A percentile compares a stretch with the other conserved stretches of the same genome.
phyloP scores from a whole-genome alignment of 768 basidiomycete species.

The Cyclocybe cylindracea region DNA sequence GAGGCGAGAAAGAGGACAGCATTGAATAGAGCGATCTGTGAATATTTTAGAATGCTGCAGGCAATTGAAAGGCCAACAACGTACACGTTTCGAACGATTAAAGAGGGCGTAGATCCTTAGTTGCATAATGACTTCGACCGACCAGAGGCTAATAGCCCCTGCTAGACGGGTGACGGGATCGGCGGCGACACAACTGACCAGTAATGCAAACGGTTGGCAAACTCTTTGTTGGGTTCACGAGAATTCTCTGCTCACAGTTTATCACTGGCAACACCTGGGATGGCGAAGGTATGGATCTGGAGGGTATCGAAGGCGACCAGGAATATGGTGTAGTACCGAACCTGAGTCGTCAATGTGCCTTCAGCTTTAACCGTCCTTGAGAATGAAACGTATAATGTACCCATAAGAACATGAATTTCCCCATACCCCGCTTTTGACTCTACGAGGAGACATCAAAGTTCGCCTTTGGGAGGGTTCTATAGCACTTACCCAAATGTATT shows the following conservation, averaged over 20 bases:
- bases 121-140: conserved; percentile 50
- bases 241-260: conserved; percentile 25
- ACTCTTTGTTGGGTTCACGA: neutral
- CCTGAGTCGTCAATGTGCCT: conserved; percentile 22
- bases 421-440: conserved; percentile 30
- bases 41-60: neutral
- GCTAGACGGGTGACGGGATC: conserved; percentile 40
- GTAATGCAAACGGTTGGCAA: neutral
- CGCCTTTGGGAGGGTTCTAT: neutral
- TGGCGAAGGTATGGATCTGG: conserved; percentile 42
- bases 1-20: conserved; percentile 35
- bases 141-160: conserved; percentile 43
- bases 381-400: conserved; percentile 16
- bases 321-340: conserved; percentile 43
- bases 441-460: conserved; percentile 7
- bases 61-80: neutral
- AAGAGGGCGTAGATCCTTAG: conserved; percentile 43
- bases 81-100: conserved; percentile 29
- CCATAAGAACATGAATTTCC: conserved; percentile 41
- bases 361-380: neutral
- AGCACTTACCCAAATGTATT: conserved; percentile 35
- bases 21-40: conserved; percentile 37
- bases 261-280: conserved; percentile 35
- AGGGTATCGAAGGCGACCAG: conserved; percentile 40
- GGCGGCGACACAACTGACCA: conserved; percentile 39